A percentile compares a stretch with the other conserved stretches of the same genome.
Conservation (phyloP, 441 rosid genomes). For the Eutrema salsugineum region DNA sequence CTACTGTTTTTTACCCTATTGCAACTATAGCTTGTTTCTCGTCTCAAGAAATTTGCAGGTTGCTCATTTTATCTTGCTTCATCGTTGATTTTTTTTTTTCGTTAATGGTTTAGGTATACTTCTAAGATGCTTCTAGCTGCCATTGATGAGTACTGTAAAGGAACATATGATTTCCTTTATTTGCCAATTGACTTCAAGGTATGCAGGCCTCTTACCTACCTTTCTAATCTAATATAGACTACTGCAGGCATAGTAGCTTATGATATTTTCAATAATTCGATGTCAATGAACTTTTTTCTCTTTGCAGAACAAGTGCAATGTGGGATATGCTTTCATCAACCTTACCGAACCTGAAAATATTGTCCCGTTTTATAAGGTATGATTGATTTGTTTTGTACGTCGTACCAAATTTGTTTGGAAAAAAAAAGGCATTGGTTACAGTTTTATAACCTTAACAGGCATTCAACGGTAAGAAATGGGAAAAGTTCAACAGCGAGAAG, state of each 20-base stretch:
- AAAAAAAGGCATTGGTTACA: not conserved
- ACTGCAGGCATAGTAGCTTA: not conserved
- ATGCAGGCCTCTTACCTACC: constrained; percentile 12
- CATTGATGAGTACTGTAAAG: constrained; percentile 63
- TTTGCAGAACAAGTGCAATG: constrained; percentile 46
- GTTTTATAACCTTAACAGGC: constrained; percentile 42
- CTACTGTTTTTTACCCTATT: not conserved
- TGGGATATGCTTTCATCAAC: constrained; percentile 52
- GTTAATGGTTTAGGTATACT: constrained; percentile 44
- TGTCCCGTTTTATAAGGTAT: constrained; percentile 42
- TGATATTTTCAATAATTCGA: not conserved
- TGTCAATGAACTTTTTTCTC: not conserved
- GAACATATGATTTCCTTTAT: constrained; percentile 65
- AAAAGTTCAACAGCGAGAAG: constrained; percentile 81
- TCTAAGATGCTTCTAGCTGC: constrained; percentile 75
- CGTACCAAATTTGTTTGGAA: not conserved
- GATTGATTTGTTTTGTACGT: not conserved
- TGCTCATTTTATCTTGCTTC: not conserved
- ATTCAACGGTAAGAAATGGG: constrained; percentile 78
- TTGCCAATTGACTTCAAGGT: constrained; percentile 73
- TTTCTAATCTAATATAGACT: not conserved
- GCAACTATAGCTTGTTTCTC: not conserved
- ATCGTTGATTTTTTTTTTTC: not conserved
- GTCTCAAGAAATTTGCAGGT: not conserved
- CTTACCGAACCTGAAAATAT: constrained; percentile 35